These are phyloP conservation scores for Wallemia mellicola DNA, from an alignment of 1,284 basidiomycete genomes.

Conservation along the genomic window DNA sequence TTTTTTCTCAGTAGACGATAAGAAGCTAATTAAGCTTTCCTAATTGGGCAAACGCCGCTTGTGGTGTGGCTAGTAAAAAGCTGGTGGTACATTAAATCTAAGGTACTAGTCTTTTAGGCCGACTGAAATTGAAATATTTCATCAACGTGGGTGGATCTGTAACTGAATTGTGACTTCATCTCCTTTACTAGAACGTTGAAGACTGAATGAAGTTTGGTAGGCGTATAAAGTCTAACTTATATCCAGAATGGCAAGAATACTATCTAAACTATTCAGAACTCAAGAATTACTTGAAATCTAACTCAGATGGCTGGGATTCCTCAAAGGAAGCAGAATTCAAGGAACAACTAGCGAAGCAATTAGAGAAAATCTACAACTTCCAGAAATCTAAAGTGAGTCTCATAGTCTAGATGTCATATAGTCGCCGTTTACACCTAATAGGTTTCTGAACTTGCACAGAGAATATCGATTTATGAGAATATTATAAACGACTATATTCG, in stretches of 20 bases:
- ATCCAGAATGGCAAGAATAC: slow-evolving; percentile 6
- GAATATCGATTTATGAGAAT: slow-evolving; percentile 50
- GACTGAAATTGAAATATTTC: no score
- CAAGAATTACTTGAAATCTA: slow-evolving; percentile 66
- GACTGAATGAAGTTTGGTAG: slow-evolving; percentile 65
- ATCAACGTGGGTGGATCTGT: background rate
- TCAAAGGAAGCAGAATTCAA: slow-evolving; percentile 57
- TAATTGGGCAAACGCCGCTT: no score
- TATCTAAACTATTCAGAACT: slow-evolving; percentile 69
- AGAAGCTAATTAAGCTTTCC: background rate
- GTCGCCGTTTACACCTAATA: slow-evolving; percentile 11
- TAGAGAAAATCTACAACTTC: slow-evolving; percentile 88
- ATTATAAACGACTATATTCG: slow-evolving; percentile 28
- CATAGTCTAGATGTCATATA: background rate
- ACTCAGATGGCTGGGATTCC: slow-evolving; percentile 40
- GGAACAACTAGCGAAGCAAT: slow-evolving; percentile 44
- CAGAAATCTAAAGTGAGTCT: slow-evolving; percentile 52
- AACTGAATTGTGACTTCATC: no score
- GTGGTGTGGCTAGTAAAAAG: no score
- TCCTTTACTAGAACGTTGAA: no score
- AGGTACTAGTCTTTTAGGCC: no score
- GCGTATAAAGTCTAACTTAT: slow-evolving; percentile 39
- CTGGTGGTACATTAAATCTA: no score
- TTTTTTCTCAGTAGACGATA: no score
- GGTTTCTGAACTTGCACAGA: slow-evolving; percentile 50